Evolutionary conservation across 257 asterid genomes (phyloP), one percentile per base, ranked within the genome.

Genomic region (Mentha longifolia): DNA sequence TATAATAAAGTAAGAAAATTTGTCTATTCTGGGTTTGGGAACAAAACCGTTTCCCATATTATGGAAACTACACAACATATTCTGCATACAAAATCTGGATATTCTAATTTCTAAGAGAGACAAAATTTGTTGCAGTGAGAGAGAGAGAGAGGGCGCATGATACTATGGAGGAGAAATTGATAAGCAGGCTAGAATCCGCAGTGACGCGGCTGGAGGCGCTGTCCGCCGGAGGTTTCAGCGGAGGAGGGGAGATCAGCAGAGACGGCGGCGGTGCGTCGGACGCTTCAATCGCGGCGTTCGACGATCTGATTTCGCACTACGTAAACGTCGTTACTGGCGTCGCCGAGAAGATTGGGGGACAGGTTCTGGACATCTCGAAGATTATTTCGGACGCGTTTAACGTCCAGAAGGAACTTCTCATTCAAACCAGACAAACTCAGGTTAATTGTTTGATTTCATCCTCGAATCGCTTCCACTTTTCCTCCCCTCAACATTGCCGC

Each of bases 331-430:
- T 90, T 61, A 60, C 60, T 30, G 80, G 70, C 76, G 84, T 74
- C 33, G 97, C 86, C 16, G 87, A 87, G 73, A 87, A 85, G 81
- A 90, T 92, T 49, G 98, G 97, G 14, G 98, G 90, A 68, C 81
- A 83, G 70, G 96, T 92, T 77, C 72, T 79, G 79, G 96, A 92
- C 61, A 70, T 85, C 9, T 85, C 93, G 5, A 90, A 74, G 84
- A 73, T 86, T 20, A 71, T 92, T 11, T 75, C 65, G 65, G 80
- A 83, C 60, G 95, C 97, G 15, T 92, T 92, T 66, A 46, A 72
- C n/a, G 76, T 77, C 35, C 85, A 92, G 86, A 90, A 73, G 73
- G 88, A 90, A 64, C 92, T 90, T 75, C 87, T 92, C 30, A 28
- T 90, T 45, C 80, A 70, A 54, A 85, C 83, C 76, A 83, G 80